Base-by-base conservation (phyloP, 179 eudicot species). In the Beta macrorhiza region DNA sequence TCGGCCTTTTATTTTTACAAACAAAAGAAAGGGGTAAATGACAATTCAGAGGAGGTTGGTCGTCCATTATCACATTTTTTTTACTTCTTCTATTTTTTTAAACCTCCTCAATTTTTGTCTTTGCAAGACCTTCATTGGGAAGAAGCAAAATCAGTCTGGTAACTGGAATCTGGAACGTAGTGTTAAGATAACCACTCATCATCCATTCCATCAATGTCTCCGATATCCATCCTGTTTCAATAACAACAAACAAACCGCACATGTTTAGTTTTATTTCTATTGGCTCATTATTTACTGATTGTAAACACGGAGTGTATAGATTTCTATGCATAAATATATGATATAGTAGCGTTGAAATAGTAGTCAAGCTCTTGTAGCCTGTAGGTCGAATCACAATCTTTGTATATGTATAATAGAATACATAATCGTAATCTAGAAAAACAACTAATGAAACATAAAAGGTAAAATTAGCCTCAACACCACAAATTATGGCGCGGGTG, bases 131-230 rank as follows among this genome's bases (percentile, higher is more conserved):
- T 76, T 16, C 62, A 70, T 69, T 32, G 81, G 77, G 80, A 70
- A 72, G 4, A 68, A 80, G 61, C 77, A 64, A 72, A 51, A 75
- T 65, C 67, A 63, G 5, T 6, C 29, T 5, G 15, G 20, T 52
- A 72, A 29, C 32, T 52, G n/a, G n/a, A 9, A 10, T 16, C 20
- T 58, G 63, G 2, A 14, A 69, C 13, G 14, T 47, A 22, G 32
- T 82, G 82, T 68, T 82, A 82, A 19, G 87, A 82, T 67, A 89
- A 63, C 91, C 93, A 89, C 72, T 86, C 91, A 69, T 80, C 91
- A 56, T 92, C 92, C 90, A 92, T 84, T 82, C 90, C 97, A 85
- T 92, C 97, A 78, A 90, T 88, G 74, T 92, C 95, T 74, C 86
- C 97, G 25, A 92, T 92, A 78, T 92, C 93, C 92, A 92, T 85